Conservation (phyloP, 179 eudicot species). For the Spinacia oleracea region DNA sequence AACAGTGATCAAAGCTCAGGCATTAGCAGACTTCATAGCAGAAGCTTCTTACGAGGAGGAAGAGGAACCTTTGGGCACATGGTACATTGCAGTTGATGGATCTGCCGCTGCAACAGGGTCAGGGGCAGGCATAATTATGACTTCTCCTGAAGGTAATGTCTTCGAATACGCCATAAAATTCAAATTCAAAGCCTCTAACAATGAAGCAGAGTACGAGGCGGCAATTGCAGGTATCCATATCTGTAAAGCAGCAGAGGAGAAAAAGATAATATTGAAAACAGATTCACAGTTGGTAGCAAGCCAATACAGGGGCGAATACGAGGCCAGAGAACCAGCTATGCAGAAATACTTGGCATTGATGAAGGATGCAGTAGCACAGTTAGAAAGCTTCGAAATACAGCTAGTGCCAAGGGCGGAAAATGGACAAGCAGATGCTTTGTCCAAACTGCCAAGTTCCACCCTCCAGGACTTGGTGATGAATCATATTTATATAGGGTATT, state of each 20-base stretch:
- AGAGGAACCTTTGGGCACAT: background rate
- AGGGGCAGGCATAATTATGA: background rate
- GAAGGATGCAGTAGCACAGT: background rate
- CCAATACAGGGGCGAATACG: background rate
- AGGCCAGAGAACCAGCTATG: background rate
- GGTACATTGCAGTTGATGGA: background rate
- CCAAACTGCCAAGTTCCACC: too few relatives aligned
- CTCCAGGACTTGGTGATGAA: too few relatives aligned
- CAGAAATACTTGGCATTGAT: background rate
- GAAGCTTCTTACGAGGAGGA: background rate
- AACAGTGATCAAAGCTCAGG: background rate
- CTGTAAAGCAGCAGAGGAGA: background rate
- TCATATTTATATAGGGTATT: too few relatives aligned
- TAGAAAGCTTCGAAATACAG: background rate
- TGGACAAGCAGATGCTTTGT: background rate
- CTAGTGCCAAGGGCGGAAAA: background rate
- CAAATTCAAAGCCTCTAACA: background rate
- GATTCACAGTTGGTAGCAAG: background rate
- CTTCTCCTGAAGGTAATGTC: background rate
- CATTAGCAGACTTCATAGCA: background rate
- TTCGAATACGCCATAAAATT: background rate
- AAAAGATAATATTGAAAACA: background rate
- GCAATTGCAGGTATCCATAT: background rate
- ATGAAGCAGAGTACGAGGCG: slow-evolving; percentile 9
- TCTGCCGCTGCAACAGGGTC: background rate